A percentile compares a stretch with the other conserved stretches of the same genome.
phyloP scores from a whole-genome alignment of 768 basidiomycete genomes.

The Agaricus subrufescens region DNA sequence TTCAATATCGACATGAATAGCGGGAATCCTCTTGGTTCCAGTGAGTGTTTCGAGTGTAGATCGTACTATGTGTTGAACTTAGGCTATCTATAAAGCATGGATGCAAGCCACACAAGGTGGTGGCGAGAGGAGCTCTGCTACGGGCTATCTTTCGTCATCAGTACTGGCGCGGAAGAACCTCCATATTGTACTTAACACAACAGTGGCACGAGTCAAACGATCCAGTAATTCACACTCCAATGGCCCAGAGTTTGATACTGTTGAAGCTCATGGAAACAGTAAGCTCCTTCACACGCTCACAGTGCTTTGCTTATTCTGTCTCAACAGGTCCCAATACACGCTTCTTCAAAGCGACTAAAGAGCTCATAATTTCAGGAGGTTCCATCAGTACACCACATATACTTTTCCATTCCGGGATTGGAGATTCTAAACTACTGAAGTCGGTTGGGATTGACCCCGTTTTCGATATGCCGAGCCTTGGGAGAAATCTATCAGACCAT shows the following conservation, averaged over 20 bases:
- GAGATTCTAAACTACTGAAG: background rate
- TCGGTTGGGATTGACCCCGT: no score
- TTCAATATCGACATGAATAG: constrained; percentile 25
- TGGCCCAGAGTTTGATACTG: no score
- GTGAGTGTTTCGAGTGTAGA: constrained; percentile 12
- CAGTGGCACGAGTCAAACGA: constrained; percentile 20
- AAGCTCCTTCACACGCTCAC: no score
- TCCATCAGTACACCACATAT: constrained; percentile 13
- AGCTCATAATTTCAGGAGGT: constrained; percentile 11
- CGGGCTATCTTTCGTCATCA: constrained; percentile 21
- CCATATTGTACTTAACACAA: constrained; percentile 24
- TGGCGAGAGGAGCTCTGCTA: constrained; percentile 25
- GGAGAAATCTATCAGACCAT: no score
- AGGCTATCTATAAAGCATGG: constrained; percentile 11
- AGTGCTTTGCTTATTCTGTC: no score
- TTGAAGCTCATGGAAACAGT: no score
- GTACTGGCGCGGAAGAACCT: constrained; percentile 23
- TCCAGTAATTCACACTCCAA: background rate
- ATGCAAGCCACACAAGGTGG: constrained; percentile 20
- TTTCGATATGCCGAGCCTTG: no score
- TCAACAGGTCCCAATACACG: no score
- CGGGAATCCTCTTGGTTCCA: constrained; percentile 25
- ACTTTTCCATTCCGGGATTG: constrained; percentile 15
- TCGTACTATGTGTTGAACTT: background rate
- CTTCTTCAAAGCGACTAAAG: no score